Percentiles rank a stretch among this genome's conserved stretches.
Conservation (phyloP, 2,329 filamentous ascomycete species). For the Talaromyces sp. region DNA sequence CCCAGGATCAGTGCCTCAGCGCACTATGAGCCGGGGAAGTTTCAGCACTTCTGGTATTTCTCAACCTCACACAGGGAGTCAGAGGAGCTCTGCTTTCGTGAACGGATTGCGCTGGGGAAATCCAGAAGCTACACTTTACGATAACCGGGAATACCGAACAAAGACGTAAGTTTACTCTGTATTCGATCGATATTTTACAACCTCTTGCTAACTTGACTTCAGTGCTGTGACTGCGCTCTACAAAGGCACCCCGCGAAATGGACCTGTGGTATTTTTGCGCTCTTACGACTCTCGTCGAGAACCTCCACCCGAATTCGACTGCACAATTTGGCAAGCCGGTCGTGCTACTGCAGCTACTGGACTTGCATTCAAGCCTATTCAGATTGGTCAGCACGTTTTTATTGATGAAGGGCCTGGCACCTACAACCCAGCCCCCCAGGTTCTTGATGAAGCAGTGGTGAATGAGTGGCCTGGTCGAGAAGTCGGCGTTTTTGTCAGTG, state of each 20-base stretch:
- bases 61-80: conserved; percentile 55
- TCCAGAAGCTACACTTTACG: conserved; percentile 84
- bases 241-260: conserved; percentile 73
- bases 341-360: conserved; percentile 91
- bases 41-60: conserved; percentile 77
- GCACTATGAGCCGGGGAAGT: conserved; percentile 78
- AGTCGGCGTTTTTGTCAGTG: conserved; percentile 85
- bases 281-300: conserved; percentile 96
- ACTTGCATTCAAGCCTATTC: conserved; percentile 92
- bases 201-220: conserved; percentile 18
- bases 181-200: not conserved
- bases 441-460: conserved; percentile 84
- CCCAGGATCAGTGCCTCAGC: conserved; percentile 48
- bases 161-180: conserved; percentile 70
- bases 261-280: conserved; percentile 73
- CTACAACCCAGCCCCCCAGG: conserved; percentile 85
- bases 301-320: conserved; percentile 86
- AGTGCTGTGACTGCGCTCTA: conserved; percentile 91
- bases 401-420: conserved; percentile 89
- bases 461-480: conserved; percentile 97
- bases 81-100: conserved; percentile 53
- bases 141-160: conserved; percentile 79
- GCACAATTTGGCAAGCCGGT: conserved; percentile 95
- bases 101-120: conserved; percentile 67
- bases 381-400: conserved; percentile 90